phyloP scores from a whole-genome alignment of 257 asterid genomes.

The Nicotiana tomentosiformis region DNA sequence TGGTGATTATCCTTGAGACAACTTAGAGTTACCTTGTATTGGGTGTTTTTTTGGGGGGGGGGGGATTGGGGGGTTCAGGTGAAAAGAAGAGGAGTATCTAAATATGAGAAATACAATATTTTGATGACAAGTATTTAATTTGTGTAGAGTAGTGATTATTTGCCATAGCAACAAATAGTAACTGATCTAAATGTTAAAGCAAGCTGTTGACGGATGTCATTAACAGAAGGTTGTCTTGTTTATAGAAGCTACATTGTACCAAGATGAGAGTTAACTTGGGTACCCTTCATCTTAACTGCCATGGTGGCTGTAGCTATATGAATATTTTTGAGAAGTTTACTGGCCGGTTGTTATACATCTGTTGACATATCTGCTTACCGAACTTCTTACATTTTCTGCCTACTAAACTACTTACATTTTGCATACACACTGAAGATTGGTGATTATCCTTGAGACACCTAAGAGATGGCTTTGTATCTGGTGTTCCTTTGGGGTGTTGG shows the following conservation, averaged over 20 bases:
- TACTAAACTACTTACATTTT: background rate
- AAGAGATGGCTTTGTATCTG: no score
- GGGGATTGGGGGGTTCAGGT: background rate
- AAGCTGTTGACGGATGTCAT: background rate
- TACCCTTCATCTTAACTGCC: conserved; percentile 37
- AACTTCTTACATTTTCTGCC: conserved; percentile 26
- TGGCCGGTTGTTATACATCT: conserved; percentile 42
- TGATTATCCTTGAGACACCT: background rate
- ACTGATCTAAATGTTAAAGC: background rate
- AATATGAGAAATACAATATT: background rate
- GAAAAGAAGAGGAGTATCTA: background rate
- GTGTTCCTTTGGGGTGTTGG: no score
- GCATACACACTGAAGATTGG: background rate
- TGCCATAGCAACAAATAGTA: no score
- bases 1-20: background rate
- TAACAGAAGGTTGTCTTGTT: background rate
- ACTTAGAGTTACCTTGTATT: background rate
- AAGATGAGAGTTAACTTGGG: conserved; percentile 23
- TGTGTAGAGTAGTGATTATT: no score
- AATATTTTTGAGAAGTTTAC: conserved; percentile 28
- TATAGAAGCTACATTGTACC: conserved; percentile 1
- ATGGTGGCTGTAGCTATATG: conserved; percentile 35
- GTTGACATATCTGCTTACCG: conserved; percentile 52
- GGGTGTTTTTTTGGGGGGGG: background rate
- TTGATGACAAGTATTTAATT: no score